phyloP scores from a whole-genome alignment of 1,139 yeast species.

The Zygosaccharomyces sapae region DNA sequence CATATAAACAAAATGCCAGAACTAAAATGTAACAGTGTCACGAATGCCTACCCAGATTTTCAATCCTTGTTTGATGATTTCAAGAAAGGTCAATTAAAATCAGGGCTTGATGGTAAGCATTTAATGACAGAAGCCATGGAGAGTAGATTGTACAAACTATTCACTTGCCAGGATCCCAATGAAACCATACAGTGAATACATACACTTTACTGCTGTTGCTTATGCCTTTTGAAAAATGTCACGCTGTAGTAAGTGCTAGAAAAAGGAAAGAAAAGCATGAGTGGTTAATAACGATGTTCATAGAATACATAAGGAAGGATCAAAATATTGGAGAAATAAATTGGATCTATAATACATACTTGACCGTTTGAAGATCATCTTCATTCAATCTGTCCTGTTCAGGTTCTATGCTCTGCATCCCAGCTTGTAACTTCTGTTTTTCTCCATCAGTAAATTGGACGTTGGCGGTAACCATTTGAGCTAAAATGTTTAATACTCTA shows the following conservation, averaged over 20 bases:
- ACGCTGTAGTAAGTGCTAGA: constrained; percentile 40
- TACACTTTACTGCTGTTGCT: constrained; percentile 18
- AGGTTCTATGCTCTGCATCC: constrained; percentile 42
- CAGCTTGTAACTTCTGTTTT: constrained; percentile 39
- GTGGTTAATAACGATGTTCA: background rate
- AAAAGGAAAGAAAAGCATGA: background rate
- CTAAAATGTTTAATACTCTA: constrained; percentile 53
- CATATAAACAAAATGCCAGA: constrained; percentile 57
- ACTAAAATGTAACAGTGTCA: constrained; percentile 35
- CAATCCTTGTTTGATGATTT: constrained; percentile 39
- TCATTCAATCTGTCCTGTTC: constrained; percentile 47
- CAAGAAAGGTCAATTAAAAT: constrained; percentile 25
- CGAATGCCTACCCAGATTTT: constrained; percentile 41
- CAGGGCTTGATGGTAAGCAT: constrained; percentile 38
- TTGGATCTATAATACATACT: constrained; percentile 40
- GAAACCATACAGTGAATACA: constrained; percentile 36
- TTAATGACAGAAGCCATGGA: constrained; percentile 44
- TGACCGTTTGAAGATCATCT: constrained; percentile 50
- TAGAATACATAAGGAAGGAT: background rate
- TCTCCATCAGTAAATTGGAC: constrained; percentile 50
- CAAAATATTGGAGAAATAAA: constrained; percentile 4
- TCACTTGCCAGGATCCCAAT: constrained; percentile 49
- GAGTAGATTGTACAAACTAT: constrained; percentile 43
- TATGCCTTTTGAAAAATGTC: constrained; percentile 35
- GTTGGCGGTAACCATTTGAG: constrained; percentile 46